Evolutionary conservation across 2,329 filamentous ascomycete species (phyloP), one percentile per base, ranked within the genome.

Genomic region (Didymellaceae sp.): DNA sequence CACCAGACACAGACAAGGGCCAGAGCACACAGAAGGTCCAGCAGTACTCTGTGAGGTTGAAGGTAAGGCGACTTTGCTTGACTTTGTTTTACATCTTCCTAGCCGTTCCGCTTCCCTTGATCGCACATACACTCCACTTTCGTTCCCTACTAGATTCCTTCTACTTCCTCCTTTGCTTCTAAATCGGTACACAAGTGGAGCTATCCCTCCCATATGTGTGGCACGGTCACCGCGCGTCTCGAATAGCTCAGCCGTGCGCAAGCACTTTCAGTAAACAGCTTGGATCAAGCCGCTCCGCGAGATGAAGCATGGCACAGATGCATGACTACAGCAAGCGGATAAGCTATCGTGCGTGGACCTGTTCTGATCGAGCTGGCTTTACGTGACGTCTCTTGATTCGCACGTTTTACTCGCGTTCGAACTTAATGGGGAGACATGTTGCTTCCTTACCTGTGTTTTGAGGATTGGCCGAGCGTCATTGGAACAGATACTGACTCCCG

Each of bases 1-100:
- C 88, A 3, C 91, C 91, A 2, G 88, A 90, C 52, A 79, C 86
- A 18, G 85, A 88, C 52, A 94, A 93, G 71, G 89, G 90, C 20
- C 89, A 95, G 75, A 96, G 91, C 70, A 86, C 89, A 1, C 93
- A 97, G 69, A 96, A 96, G 72, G 88, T 97, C 50, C 91, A 96
- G 71, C 92, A 97, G 71, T 97, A 96, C 77, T 91, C 90, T 33
- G 92, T 97, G 37, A 84, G 92, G 51, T 77, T 97, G 49, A 97
- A 97, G 84, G 90, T 92, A 74, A 66, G 67, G 26, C 42, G 20
- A 21, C 39, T 40, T 46, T 21, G 5, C 24, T 44, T 20, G 21
- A 9, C 5, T 24, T 14, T 8, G 20, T 39, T 40, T 5, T 18
- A 17, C 21, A 11, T 13, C 16, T 14, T 28, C 11, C 22, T n/a